phyloP scores from a whole-genome alignment of 1,284 basidiomycete species.

The Apiotrichum gracile region DNA sequence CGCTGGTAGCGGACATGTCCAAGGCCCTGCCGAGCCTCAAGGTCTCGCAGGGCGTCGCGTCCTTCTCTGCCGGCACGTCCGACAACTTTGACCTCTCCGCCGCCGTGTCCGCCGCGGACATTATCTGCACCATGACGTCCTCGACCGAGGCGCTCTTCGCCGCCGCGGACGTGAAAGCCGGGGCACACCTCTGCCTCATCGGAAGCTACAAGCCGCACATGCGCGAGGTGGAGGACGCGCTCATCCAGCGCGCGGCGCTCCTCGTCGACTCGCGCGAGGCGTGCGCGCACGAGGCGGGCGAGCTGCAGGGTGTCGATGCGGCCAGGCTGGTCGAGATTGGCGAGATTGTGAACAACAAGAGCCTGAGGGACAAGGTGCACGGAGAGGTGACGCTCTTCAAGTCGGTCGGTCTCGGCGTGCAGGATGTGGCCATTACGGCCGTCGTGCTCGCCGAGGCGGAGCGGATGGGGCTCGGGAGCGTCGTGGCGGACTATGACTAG shows the following conservation, averaged over 20 bases:
- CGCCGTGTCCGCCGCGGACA: slow-evolving; percentile 32
- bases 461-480: slow-evolving; percentile 28
- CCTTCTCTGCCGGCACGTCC: neutral
- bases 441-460: slow-evolving; percentile 39
- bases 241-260: slow-evolving; percentile 54
- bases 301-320: slow-evolving; percentile 50
- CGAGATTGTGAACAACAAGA: slow-evolving; percentile 3
- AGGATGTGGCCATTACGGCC: slow-evolving; percentile 47
- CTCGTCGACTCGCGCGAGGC: slow-evolving; percentile 68
- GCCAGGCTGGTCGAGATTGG: slow-evolving; percentile 13
- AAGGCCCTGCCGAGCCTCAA: slow-evolving; percentile 48
- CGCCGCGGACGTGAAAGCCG: slow-evolving; percentile 50
- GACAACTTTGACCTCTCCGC: slow-evolving; percentile 17
- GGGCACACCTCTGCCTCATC: slow-evolving; percentile 67
- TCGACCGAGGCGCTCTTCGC: slow-evolving; percentile 63
- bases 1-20: slow-evolving; percentile 50
- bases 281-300: slow-evolving; percentile 68
- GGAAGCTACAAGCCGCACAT: slow-evolving; percentile 69
- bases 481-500: slow-evolving; percentile 36
- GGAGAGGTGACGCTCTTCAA: slow-evolving; percentile 45
- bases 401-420: slow-evolving; percentile 45
- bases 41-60: slow-evolving; percentile 20
- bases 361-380: neutral
- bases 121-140: slow-evolving; percentile 63
- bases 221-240: slow-evolving; percentile 62